A percentile compares a stretch with the other conserved stretches of the same genome.
Conservation (phyloP, 2,329 filamentous ascomycete species). For the Tolypocladium capitatum region DNA sequence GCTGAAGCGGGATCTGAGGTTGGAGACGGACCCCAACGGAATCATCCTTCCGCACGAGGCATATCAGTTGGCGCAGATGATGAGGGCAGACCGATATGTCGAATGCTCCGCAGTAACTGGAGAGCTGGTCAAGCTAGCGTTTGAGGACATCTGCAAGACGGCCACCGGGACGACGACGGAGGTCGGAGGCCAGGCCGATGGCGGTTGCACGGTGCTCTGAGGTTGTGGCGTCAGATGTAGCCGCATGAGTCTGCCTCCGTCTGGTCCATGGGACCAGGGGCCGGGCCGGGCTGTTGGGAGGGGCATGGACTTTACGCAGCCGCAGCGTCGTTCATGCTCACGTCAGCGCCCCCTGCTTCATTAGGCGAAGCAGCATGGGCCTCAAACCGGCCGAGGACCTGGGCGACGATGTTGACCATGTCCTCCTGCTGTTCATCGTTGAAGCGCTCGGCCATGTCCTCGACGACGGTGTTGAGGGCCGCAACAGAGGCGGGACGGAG, state of each 20-base stretch:
- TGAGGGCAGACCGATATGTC: slow-evolving; percentile 49
- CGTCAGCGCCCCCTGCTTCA: slow-evolving; percentile 18
- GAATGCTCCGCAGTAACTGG: slow-evolving; percentile 50
- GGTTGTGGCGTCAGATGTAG: not conserved
- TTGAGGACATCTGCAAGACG: slow-evolving; percentile 47
- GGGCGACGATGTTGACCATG: slow-evolving; percentile 41
- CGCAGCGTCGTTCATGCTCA: slow-evolving; percentile 23
- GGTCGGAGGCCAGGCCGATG: slow-evolving; percentile 39
- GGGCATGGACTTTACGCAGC: slow-evolving; percentile 9
- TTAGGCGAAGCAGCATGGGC: slow-evolving; percentile 10
- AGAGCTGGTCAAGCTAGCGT: slow-evolving; percentile 41
- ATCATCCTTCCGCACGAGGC: slow-evolving; percentile 50
- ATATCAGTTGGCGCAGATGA: slow-evolving; percentile 40
- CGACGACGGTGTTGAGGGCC: slow-evolving; percentile 48
- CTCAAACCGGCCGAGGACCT: slow-evolving; percentile 42
- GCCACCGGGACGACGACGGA: slow-evolving; percentile 34
- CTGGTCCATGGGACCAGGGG: not conserved
- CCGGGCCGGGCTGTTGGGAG: not conserved
- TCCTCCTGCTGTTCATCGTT: slow-evolving; percentile 43
- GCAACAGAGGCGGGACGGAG: slow-evolving; percentile 44
- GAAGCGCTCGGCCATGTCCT: slow-evolving; percentile 51
- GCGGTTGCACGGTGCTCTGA: slow-evolving; percentile 39
- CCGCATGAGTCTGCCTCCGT: not conserved
- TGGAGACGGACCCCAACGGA: slow-evolving; percentile 44
- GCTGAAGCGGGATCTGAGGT: slow-evolving; percentile 46